A percentile compares a stretch with the other conserved stretches of the same genome.
These are phyloP conservation scores for Pichia sp. DNA, from an alignment of 1,139 yeast species.

Conservation along the genomic window DNA sequence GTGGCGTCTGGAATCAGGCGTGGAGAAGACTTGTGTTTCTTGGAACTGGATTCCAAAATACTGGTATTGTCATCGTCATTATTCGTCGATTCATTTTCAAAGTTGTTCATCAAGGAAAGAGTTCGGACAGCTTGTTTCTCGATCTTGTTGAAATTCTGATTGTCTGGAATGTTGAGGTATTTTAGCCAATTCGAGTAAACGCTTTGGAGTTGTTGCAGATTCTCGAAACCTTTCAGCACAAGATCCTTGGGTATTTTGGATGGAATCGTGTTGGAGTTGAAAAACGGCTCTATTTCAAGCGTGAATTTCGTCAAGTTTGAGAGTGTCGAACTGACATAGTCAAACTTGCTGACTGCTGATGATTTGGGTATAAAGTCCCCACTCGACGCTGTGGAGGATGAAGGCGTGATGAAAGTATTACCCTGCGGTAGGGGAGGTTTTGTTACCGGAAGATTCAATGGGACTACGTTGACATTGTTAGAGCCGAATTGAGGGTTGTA, in stretches of 20 bases:
- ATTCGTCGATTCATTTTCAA: background rate
- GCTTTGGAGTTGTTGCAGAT: conserved; percentile 1
- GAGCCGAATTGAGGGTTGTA: background rate
- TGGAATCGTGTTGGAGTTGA: background rate
- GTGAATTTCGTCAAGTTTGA: background rate
- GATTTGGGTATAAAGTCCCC: background rate
- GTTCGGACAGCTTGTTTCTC: conserved; percentile 1
- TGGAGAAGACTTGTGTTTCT: background rate
- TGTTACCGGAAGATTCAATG: no score
- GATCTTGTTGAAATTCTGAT: background rate
- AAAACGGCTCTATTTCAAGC: conserved; percentile 3
- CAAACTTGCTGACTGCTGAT: background rate
- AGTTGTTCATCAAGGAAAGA: conserved; percentile 1
- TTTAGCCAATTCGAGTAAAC: conserved; percentile 7
- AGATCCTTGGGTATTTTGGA: conserved; percentile 5
- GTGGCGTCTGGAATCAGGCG: background rate
- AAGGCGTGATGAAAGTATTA: background rate
- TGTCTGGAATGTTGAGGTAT: conserved; percentile 1
- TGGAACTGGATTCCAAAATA: background rate
- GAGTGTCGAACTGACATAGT: background rate
- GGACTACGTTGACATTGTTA: background rate
- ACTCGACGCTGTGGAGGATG: background rate
- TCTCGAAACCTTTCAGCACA: background rate
- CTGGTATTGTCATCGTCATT: background rate
- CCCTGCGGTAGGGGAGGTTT: no score